phyloP scores from a whole-genome alignment of 2,329 filamentous ascomycete species.

The Septoria linicola region DNA sequence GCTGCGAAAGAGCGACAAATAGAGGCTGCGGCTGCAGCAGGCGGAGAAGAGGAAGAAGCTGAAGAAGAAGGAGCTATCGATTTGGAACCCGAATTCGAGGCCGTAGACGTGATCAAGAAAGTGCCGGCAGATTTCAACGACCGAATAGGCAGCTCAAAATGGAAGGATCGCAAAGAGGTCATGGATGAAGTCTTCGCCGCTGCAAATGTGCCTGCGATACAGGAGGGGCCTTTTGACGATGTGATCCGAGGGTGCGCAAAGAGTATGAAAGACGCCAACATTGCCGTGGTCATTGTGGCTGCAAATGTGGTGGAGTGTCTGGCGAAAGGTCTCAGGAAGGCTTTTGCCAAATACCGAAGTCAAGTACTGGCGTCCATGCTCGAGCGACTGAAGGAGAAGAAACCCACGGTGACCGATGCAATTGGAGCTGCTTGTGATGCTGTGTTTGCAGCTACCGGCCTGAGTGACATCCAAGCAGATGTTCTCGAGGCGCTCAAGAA shows the following conservation, averaged over 20 bases:
- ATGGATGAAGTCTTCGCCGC: slow-evolving; percentile 75
- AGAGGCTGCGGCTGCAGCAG: slow-evolving; percentile 36
- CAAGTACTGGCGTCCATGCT: slow-evolving; percentile 84
- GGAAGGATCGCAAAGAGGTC: slow-evolving; percentile 97
- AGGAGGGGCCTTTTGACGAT: slow-evolving; percentile 85
- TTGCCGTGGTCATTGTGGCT: slow-evolving; percentile 88
- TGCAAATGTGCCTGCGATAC: slow-evolving; percentile 84
- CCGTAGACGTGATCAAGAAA: slow-evolving; percentile 80
- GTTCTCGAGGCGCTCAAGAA: slow-evolving; percentile 79
- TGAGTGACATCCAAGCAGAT: slow-evolving; percentile 89
- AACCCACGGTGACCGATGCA: slow-evolving; percentile 81
- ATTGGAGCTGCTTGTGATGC: slow-evolving; percentile 80
- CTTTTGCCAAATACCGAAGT: slow-evolving; percentile 77
- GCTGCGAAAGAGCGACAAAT: slow-evolving; percentile 66
- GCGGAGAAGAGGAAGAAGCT: slow-evolving; percentile 39
- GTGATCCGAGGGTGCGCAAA: slow-evolving; percentile 82
- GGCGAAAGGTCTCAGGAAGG: slow-evolving; percentile 76
- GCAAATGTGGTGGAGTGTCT: slow-evolving; percentile 89
- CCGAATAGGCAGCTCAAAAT: slow-evolving; percentile 83
- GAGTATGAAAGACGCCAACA: slow-evolving; percentile 98
- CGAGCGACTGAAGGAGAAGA: slow-evolving; percentile 97
- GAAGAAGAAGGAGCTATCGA: slow-evolving; percentile 69
- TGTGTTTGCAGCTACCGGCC: slow-evolving; percentile 62
- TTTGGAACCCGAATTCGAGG: slow-evolving; percentile 63
- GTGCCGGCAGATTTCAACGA: slow-evolving; percentile 81